These are phyloP conservation scores for Monascus ruber DNA, from an alignment of 2,329 filamentous ascomycete genomes.

Conservation along the genomic window DNA sequence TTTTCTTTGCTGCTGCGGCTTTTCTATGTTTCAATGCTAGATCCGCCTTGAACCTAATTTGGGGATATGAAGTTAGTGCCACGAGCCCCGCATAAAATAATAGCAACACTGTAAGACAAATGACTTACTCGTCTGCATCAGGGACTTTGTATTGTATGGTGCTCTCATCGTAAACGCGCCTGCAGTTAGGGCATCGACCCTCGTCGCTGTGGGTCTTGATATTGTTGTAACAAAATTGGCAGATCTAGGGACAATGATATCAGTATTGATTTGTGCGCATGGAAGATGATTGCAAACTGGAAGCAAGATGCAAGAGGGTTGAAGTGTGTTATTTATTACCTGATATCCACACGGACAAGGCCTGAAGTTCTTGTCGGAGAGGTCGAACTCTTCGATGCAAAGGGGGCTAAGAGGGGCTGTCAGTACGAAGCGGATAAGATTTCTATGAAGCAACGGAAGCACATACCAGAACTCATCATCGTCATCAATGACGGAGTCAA, in stretches of 20 bases:
- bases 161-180: conserved; percentile 89
- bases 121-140: conserved; percentile 79
- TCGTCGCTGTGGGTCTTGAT: conserved; percentile 93
- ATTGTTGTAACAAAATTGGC: conserved; percentile 99
- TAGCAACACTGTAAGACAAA: not conserved
- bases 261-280: not conserved
- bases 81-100: conserved; percentile 1
- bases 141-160: conserved; percentile 96
- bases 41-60: conserved; percentile 38
- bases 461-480: conserved; percentile 39
- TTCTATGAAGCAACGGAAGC: not conserved
- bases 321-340: conserved; percentile 40
- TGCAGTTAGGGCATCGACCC: conserved; percentile 91
- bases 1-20: conserved; percentile 78
- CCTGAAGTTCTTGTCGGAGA: conserved; percentile 92
- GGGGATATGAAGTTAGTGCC: conserved; percentile 10
- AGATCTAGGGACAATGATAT: conserved; percentile 53
- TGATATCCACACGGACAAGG: conserved; percentile 97
- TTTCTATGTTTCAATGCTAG: conserved; percentile 68
- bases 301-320: too few relatives aligned
- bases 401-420: conserved; percentile 56
- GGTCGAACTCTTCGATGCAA: conserved; percentile 97
- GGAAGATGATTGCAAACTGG: too few relatives aligned
- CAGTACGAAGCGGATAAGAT: conserved; percentile 7
- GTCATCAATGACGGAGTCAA: conserved; percentile 40